phyloP scores from a whole-genome alignment of 768 basidiomycete genomes.

The Asterophora lycoperdoides region DNA sequence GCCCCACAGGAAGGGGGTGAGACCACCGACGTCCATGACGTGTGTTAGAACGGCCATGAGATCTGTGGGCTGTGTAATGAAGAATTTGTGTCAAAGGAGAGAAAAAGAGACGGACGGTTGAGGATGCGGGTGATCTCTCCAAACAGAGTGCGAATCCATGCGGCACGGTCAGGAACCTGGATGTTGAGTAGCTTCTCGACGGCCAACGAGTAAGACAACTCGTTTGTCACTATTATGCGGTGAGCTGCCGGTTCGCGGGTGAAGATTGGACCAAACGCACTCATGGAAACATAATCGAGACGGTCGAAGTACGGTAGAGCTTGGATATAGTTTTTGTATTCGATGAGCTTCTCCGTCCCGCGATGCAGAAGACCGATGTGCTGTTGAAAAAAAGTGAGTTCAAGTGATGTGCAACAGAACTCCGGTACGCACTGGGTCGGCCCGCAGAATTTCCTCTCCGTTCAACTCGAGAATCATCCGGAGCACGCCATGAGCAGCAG shows the following conservation, averaged over 20 bases:
- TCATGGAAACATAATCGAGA: conserved; percentile 99
- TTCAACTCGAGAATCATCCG: conserved; percentile 97
- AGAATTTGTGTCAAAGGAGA: neutral
- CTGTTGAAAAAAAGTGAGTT: conserved; percentile 30
- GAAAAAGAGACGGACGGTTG: conserved; percentile 59
- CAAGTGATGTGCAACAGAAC: neutral
- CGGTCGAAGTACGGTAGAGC: conserved; percentile 99
- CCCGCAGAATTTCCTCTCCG: conserved; percentile 89
- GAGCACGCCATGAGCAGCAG: conserved; percentile 97
- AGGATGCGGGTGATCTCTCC: conserved; percentile 95
- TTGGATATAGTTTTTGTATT: conserved; percentile 98
- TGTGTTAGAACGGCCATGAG: conserved; percentile 96
- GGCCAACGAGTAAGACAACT: conserved; percentile 93
- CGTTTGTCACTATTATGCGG: conserved; percentile 85
- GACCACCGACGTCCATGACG: conserved; percentile 95
- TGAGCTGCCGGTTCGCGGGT: conserved; percentile 6
- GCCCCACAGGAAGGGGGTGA: conserved; percentile 99
- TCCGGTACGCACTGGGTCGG: conserved; percentile 62
- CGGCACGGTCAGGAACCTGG: conserved; percentile 92
- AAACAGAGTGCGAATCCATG: conserved; percentile 97
- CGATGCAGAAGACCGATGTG: conserved; percentile 96
- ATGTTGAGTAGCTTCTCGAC: conserved; percentile 98
- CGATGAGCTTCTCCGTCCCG: conserved; percentile 97
- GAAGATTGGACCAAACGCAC: conserved; percentile 40
- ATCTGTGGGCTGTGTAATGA: conserved; percentile 40